Evolutionary conservation across 1,284 basidiomycete genomes (phyloP), one percentile per base, ranked within the genome.

Genomic region (Melampsora abietis-canadensis): DNA sequence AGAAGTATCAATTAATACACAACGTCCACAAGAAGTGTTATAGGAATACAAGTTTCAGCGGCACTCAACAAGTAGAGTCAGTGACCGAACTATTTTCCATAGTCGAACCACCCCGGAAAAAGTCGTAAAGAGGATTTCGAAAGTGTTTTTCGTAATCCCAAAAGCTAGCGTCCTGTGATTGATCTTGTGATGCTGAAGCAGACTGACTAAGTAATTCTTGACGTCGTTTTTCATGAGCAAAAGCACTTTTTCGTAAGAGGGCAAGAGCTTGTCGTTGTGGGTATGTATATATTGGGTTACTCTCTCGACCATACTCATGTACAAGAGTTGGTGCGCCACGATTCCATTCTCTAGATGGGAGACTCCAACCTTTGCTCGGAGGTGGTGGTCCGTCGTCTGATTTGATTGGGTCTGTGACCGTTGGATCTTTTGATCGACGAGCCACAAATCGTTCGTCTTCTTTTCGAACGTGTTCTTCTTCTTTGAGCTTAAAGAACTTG

Each of bases 121-220:
- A 75, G 61, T 75, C 72, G 34, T 75, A 75, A 19, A 75, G 51
- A 4, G 72, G 72, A 44, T 44, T 66, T 8, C 72, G 34, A 19
- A 75, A 62, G 30, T 66, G 62, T 62, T 62, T 61, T 31, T 75
- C 72, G 34, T 66, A 75, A 30, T 75, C 72, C 72, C 72, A 75
- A 75, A 75, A 75, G 34, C 66, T 63, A 31, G 37, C 64, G 51
- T 75, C 59, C 34, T 62, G 60, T 62, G 62, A 30, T 34, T 54
- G 24, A 24, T 24, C 24, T 31, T 62, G 21, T 30, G 70, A 59
- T n/a, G 51, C 51, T 31, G 30, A 27, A 8, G 15, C 27, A 31
- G 47, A n/a, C 40, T 60, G 46, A 60, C 64, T 67, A n/a, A 75
- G 51, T 10, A 75, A 15, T 40, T 61, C 24, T 37, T 47, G 54